Conservation (phyloP, 2,329 filamentous ascomycete genomes). For the Diaporthe sp. region DNA sequence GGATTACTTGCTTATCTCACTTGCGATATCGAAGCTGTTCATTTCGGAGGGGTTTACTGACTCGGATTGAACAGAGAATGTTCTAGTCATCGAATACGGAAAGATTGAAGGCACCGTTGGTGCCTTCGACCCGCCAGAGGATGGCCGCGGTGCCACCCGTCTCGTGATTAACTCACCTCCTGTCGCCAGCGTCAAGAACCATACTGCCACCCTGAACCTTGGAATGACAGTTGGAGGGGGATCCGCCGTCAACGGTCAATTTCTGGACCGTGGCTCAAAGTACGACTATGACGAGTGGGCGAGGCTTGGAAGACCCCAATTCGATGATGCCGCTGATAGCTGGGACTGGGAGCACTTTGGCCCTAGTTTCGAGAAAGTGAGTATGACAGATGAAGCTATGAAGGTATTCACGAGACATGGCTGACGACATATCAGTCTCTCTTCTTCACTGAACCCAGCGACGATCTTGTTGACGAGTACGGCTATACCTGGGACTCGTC, state of each 20-base stretch:
- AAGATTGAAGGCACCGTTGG: constrained; percentile 14
- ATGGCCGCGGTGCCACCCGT: constrained; percentile 5
- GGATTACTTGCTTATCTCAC: neutral
- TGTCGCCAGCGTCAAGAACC: constrained; percentile 12
- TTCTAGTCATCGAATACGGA: constrained; percentile 52
- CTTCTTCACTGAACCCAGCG: neutral
- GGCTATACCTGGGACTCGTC: neutral
- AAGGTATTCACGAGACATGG: neutral
- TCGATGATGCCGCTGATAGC: neutral
- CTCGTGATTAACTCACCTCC: constrained; percentile 1
- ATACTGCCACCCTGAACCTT: neutral
- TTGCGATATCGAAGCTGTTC: neutral
- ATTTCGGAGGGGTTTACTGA: neutral
- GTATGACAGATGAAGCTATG: neutral
- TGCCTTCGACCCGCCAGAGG: constrained; percentile 9
- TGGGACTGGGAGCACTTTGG: constrained; percentile 25
- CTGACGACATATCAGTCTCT: neutral
- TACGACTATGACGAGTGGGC: constrained; percentile 27
- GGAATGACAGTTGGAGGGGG: constrained; percentile 22
- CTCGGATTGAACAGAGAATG: constrained; percentile 43
- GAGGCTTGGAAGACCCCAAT: neutral
- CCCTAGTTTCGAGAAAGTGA: constrained; percentile 9
- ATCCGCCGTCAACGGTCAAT: constrained; percentile 6
- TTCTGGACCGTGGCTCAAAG: constrained; percentile 20
- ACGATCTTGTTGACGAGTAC: constrained; percentile 6